Conservation (phyloP, 1,139 yeast species). For the Yamadazyma oceani region DNA sequence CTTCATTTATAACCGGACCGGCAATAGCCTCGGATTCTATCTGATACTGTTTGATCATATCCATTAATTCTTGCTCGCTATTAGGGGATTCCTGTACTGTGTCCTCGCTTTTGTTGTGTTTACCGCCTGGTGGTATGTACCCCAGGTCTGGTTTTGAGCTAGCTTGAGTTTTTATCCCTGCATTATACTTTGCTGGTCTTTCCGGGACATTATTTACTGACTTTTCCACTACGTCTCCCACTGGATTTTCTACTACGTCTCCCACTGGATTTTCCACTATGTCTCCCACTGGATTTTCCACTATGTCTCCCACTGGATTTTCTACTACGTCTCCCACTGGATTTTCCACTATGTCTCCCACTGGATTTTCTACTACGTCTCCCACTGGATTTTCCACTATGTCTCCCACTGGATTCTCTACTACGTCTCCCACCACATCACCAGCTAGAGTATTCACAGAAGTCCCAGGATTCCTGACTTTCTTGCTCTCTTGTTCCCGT, state of each 20-base stretch:
- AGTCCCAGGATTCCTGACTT: slow-evolving; percentile 5
- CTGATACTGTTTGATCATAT: slow-evolving; percentile 16
- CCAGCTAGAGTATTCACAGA: no score
- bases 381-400: slow-evolving; percentile 10
- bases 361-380: slow-evolving; percentile 11
- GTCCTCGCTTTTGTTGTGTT: background rate
- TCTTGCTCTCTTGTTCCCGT: slow-evolving; percentile 7
- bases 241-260: slow-evolving; percentile 1
- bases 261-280: slow-evolving; percentile 3
- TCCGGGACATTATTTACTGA: background rate
- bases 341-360: slow-evolving; percentile 9
- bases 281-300: slow-evolving; percentile 11
- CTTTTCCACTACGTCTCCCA: slow-evolving; percentile 6
- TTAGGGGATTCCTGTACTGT: background rate
- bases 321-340: slow-evolving; percentile 11
- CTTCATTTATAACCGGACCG: slow-evolving; percentile 56
- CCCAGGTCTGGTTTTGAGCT: no score
- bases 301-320: slow-evolving; percentile 8
- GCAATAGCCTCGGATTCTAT: slow-evolving; percentile 55
- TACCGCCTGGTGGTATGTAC: background rate
- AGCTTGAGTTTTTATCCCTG: no score
- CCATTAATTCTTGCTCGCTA: slow-evolving; percentile 8
- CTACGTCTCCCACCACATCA: slow-evolving; percentile 2
- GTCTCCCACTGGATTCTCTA: slow-evolving; percentile 14
- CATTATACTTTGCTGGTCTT: background rate